Evolutionary conservation across 495 filamentous ascomycete species (phyloP).

Genomic region (Hypoxylon rickii): DNA sequence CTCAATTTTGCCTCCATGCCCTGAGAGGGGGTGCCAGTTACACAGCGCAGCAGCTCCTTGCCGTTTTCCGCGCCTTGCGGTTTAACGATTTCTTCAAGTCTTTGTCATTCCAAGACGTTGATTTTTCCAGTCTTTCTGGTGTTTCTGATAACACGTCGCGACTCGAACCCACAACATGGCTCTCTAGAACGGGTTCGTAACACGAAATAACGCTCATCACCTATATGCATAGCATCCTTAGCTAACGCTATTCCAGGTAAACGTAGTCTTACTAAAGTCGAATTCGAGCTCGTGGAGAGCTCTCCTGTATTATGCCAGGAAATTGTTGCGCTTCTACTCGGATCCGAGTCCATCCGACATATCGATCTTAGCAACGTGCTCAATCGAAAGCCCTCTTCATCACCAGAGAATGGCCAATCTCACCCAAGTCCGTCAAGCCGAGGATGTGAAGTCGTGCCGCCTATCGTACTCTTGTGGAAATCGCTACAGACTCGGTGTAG

Average conservation of each 20-base stretch:
- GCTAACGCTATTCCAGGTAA: slow-evolving; percentile 29
- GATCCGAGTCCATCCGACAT: slow-evolving; percentile 48
- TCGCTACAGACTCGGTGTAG: slow-evolving; percentile 75
- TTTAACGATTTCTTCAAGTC: slow-evolving; percentile 91
- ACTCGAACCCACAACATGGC: slow-evolving; percentile 35
- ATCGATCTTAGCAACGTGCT: slow-evolving; percentile 50
- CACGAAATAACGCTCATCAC: neutral
- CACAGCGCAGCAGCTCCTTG: slow-evolving; percentile 73
- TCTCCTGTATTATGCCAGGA: slow-evolving; percentile 52
- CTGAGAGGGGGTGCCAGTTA: slow-evolving; percentile 68
- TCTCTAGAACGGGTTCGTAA: slow-evolving; percentile 37
- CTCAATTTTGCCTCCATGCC: slow-evolving; percentile 79
- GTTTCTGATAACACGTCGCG: slow-evolving; percentile 38
- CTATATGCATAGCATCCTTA: neutral
- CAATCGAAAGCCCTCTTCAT: slow-evolving; percentile 11
- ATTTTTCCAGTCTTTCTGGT: slow-evolving; percentile 52
- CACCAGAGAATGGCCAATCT: neutral
- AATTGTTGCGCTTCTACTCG: slow-evolving; percentile 52
- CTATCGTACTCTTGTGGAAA: slow-evolving; percentile 75
- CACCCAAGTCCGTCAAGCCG: neutral
- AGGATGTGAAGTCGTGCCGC: slow-evolving; percentile 74
- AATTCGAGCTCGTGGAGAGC: slow-evolving; percentile 43
- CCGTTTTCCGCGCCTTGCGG: slow-evolving; percentile 81
- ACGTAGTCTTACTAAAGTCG: slow-evolving; percentile 35
- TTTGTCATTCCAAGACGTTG: slow-evolving; percentile 79